phyloP scores from a whole-genome alignment of 257 asterid species.

The Parsonsia alboflavescens region DNA sequence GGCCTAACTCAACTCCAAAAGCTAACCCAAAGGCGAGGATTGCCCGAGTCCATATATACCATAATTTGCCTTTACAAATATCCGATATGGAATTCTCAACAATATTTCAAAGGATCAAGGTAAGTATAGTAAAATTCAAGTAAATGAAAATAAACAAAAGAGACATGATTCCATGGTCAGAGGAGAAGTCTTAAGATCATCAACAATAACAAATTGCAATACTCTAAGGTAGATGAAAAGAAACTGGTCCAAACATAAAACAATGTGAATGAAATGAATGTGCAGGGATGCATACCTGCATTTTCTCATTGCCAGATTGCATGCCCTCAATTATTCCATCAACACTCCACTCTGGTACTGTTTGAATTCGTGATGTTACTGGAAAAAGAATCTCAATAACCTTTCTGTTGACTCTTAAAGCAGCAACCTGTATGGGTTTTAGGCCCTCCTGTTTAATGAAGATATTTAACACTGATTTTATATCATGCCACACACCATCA shows the following conservation, averaged over 20 bases:
- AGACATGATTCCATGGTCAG: neutral
- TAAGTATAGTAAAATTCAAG: neutral
- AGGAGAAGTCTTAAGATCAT: neutral
- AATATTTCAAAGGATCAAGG: neutral
- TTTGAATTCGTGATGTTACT: constrained; percentile 41
- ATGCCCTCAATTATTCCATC: constrained; percentile 64
- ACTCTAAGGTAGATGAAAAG: neutral
- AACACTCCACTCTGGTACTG: constrained; percentile 62
- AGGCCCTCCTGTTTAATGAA: constrained; percentile 57
- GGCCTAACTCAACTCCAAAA: too few species aligned
- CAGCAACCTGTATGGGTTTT: constrained; percentile 84
- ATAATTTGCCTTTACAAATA: too few species aligned
- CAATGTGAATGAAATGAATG: constrained; percentile 1
- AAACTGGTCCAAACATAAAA: constrained; percentile 8
- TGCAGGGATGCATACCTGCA: constrained; percentile 35
- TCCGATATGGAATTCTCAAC: too few species aligned
- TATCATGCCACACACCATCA: neutral
- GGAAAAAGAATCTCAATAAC: constrained; percentile 78
- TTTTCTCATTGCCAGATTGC: constrained; percentile 45
- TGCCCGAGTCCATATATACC: too few species aligned
- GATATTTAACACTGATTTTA: neutral
- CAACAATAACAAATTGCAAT: neutral
- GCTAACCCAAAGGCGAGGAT: too few species aligned
- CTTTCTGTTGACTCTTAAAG: constrained; percentile 55
- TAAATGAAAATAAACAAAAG: neutral